Evolutionary conservation across 257 asterid genomes (phyloP), one percentile per base, ranked within the genome.

Genomic region (Asclepias syriaca): DNA sequence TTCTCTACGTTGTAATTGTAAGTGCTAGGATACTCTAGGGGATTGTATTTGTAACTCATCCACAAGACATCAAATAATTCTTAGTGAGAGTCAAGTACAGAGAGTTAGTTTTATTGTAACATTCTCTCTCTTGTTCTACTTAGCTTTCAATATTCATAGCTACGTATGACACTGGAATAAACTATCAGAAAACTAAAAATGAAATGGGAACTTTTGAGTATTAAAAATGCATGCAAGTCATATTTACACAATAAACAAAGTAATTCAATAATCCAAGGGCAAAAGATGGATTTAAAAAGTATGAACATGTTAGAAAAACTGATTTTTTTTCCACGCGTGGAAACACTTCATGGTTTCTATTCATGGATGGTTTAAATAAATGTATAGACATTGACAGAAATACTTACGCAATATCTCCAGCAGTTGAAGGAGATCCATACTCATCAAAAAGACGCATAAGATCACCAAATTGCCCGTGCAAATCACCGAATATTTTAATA

Each of bases 401-500:
- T 11, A 80, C 98, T 70, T 86, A 95, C 99, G 98, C 85, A 75
- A 95, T 95, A 82, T 95, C 99, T 72, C 99, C 99, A 46, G 99
- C 99, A 18, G 99, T 95, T 43, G 99, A 95, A 73, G 99, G 98
- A 68, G 98, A 87, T 74, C 99, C 99, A 80, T 95, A 95, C 89
- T 95, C 99, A 74, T 92, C 99, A 70, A 95, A 95, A 73, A 95
- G 98, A 65, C 99, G 87, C 99, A 95, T 95, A 65, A 95, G 92
- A 84, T 95, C 99, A 65, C 99, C 99, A 83, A 95, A 95, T 71
- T 95, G 99, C 59, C 99, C 99, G 53, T 95, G 99, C 85, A 95
- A 87, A 83, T 95, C 99, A 75, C 99, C 99, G 78, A 95, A 95
- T 74, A 95, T 90, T 83, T 95, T 95, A 65, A 95, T 87, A 70